Conservation (phyloP, 1,284 basidiomycete species). For the Marasmius tenuissimus region DNA sequence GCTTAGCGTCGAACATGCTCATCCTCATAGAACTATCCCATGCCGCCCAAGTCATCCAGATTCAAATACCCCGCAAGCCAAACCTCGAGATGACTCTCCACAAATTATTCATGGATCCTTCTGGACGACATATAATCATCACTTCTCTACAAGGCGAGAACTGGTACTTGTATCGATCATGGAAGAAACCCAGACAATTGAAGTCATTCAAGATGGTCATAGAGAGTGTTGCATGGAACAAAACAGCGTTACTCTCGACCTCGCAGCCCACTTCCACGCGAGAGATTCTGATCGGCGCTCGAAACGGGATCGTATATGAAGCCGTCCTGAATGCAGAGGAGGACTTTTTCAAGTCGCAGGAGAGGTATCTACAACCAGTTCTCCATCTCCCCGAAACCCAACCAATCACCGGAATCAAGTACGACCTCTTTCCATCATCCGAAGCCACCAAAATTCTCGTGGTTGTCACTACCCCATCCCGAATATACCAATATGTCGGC, state of each 20-base stretch:
- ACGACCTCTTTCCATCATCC: constrained; percentile 69
- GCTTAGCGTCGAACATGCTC: constrained; percentile 72
- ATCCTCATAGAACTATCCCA: constrained; percentile 85
- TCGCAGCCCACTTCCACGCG: constrained; percentile 72
- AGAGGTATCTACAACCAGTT: constrained; percentile 78
- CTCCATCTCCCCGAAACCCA: constrained; percentile 80
- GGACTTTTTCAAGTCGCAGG: constrained; percentile 90
- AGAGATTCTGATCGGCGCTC: constrained; percentile 88
- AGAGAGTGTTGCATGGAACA: constrained; percentile 94
- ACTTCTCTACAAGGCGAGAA: constrained; percentile 90
- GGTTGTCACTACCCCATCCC: constrained; percentile 84
- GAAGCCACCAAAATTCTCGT: constrained; percentile 67
- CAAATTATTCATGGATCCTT: constrained; percentile 89
- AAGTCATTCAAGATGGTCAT: constrained; percentile 87
- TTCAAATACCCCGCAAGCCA: constrained; percentile 73
- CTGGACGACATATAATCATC: constrained; percentile 86
- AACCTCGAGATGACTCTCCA: constrained; percentile 64
- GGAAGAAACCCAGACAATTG: constrained; percentile 79
- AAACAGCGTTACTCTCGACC: constrained; percentile 65
- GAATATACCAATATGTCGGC: constrained; percentile 92
- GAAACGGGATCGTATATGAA: constrained; percentile 84
- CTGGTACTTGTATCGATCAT: constrained; percentile 85
- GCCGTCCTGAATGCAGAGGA: constrained; percentile 84
- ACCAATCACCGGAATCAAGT: constrained; percentile 80
- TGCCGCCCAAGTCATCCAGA: constrained; percentile 77